A percentile compares a stretch with the other conserved stretches of the same genome.
Evolutionary conservation across 106 monocot species (phyloP).

Genomic region (Platanthera guangdongensis): DNA sequence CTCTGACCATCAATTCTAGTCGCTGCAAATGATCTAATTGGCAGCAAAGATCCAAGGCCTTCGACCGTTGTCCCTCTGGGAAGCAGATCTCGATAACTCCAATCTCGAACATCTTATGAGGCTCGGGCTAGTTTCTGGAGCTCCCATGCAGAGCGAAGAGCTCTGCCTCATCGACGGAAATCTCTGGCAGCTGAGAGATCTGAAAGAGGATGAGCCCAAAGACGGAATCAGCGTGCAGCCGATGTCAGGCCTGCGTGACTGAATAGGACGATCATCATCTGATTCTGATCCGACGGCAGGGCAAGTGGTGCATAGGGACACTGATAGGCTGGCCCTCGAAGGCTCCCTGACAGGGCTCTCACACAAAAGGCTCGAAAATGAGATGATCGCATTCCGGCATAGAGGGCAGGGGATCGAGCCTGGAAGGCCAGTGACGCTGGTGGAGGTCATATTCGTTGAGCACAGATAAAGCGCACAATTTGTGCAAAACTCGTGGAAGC

Average conservation of each 20-base stretch:
- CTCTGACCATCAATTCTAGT: constrained; percentile 1
- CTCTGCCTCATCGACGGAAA: constrained; percentile 36
- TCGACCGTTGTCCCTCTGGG: constrained; percentile 32
- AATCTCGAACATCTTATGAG: constrained; percentile 38
- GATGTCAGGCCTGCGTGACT: constrained; percentile 24
- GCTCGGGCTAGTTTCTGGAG: constrained; percentile 35
- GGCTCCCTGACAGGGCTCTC: constrained; percentile 36
- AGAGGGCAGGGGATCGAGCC: constrained; percentile 91
- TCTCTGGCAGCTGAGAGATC: constrained; percentile 47
- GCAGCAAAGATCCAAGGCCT: constrained; percentile 29
- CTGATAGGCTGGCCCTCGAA: constrained; percentile 36
- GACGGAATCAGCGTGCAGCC: constrained; percentile 25
- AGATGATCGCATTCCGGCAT: constrained; percentile 67
- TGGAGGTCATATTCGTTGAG: constrained; percentile 39
- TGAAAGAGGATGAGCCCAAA: constrained; percentile 36
- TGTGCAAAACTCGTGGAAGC: constrained; percentile 92
- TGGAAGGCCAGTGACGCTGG: constrained; percentile 30
- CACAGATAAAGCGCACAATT: constrained; percentile 84
- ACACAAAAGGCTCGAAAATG: constrained; percentile 39
- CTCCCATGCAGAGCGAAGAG: constrained; percentile 40
- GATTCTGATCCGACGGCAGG: constrained; percentile 16
- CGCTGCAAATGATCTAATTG: constrained; percentile 13
- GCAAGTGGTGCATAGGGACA: constrained; percentile 38
- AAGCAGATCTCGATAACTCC: constrained; percentile 28
- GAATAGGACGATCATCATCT: neutral